phyloP scores from a whole-genome alignment of 2,329 filamentous ascomycete genomes.

The Onygena corvina region DNA sequence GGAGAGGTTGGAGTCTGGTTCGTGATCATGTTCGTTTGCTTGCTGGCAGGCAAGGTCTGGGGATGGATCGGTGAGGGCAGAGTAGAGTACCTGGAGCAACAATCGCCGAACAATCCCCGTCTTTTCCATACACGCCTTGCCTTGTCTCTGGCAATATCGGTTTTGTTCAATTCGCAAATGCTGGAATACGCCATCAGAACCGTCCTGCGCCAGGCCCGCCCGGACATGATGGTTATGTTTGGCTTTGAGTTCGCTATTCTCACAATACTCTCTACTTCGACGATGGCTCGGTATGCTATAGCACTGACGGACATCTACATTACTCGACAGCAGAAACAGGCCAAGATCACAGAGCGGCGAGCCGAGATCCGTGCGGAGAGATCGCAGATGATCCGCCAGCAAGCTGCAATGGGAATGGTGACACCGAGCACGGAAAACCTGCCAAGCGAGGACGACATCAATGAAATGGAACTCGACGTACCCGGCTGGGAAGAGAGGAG shows the following conservation, averaged over 20 bases:
- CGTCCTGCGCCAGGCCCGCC: constrained; percentile 75
- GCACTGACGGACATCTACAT: constrained; percentile 67
- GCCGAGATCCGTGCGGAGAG: constrained; percentile 50
- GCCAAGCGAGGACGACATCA: constrained; percentile 60
- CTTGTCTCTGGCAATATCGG: constrained; percentile 63
- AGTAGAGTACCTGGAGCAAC: constrained; percentile 88
- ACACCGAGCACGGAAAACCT: constrained; percentile 33
- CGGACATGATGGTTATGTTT: constrained; percentile 99
- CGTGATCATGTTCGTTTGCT: constrained; percentile 84
- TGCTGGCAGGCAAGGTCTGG: constrained; percentile 94
- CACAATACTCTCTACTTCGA: constrained; percentile 66
- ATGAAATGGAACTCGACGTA: constrained; percentile 89
- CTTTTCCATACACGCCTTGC: constrained; percentile 77
- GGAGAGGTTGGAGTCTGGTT: constrained; percentile 93
- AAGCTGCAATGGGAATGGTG: constrained; percentile 28
- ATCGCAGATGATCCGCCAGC: constrained; percentile 35
- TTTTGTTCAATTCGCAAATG: constrained; percentile 68
- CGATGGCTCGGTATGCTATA: constrained; percentile 63
- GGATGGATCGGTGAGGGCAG: constrained; percentile 95
- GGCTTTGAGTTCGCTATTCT: constrained; percentile 93
- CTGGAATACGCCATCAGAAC: constrained; percentile 69
- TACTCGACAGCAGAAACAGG: constrained; percentile 58
- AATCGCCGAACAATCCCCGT: constrained; percentile 76
- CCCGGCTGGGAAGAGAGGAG: constrained; percentile 95
- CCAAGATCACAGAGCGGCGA: constrained; percentile 56